Conservation (phyloP, 768 basidiomycete species). For the Multifurca ochricompacta region DNA sequence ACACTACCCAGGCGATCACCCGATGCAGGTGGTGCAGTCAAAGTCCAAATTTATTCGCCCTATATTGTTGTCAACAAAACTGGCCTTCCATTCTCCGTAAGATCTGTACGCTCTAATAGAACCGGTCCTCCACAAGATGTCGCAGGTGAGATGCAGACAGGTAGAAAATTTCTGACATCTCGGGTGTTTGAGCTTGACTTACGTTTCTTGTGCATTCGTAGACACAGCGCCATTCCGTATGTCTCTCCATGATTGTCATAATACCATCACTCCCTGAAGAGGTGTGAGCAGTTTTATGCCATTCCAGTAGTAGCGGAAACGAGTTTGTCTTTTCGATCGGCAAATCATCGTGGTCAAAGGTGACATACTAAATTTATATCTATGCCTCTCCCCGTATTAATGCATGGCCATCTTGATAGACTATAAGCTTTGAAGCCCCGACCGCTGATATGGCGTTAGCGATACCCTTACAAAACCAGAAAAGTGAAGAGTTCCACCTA, state of each 20-base stretch:
- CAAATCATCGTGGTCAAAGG: conserved; percentile 88
- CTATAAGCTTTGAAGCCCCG: conserved; percentile 87
- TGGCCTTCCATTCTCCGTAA: conserved; percentile 69
- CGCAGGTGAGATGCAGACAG: conserved; percentile 69
- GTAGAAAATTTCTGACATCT: conserved; percentile 31
- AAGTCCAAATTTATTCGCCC: conserved; percentile 89
- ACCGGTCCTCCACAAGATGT: conserved; percentile 63
- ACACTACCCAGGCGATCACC: conserved; percentile 52
- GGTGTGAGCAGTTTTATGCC: conserved; percentile 65
- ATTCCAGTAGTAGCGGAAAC: conserved; percentile 69
- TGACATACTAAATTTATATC: conserved; percentile 24
- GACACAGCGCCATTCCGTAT: conserved; percentile 73
- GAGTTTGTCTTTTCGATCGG: conserved; percentile 76
- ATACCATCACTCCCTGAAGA: not conserved
- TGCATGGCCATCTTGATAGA: conserved; percentile 32
- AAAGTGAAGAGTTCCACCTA: conserved; percentile 62
- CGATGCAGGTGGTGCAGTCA: conserved; percentile 91
- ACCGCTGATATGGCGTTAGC: conserved; percentile 82
- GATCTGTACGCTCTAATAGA: conserved; percentile 53
- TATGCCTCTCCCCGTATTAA: not conserved
- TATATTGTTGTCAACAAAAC: conserved; percentile 93
- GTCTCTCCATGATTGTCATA: conserved; percentile 27
- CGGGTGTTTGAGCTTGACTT: not conserved
- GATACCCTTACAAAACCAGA: conserved; percentile 54
- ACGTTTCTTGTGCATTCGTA: not conserved